Evolutionary conservation across 2,329 filamentous ascomycete species (phyloP), one percentile per base, ranked within the genome.

Genomic region (Helicocarpus griseus): DNA sequence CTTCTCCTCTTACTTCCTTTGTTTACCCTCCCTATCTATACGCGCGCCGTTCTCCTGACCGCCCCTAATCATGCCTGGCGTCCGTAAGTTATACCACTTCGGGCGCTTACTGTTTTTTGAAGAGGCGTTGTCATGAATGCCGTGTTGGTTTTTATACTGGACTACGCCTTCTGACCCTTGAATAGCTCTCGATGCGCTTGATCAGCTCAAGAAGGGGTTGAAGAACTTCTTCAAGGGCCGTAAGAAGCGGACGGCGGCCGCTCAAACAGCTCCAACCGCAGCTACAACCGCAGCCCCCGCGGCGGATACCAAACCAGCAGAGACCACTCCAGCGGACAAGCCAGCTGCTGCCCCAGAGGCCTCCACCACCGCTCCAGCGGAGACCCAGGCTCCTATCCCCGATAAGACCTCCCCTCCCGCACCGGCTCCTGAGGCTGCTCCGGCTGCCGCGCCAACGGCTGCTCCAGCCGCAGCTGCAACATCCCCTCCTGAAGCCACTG

Each of bases 131-230:
- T 14, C 36, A 29, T 40, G 8, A 28, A n/a, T 17, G 22, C 17
- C 26, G 22, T 5, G 24, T 35, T 49, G 9, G 1, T 1, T 3
- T 28, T 22, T 39, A 1, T 5, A n/a, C 26, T 39, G 24, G 24
- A 2, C 9, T 40, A 11, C 36, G 7, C 22, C 19, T 39, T 38
- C 35, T 51, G 17, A 26, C 38, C 13, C 26, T 43, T 14, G n/a
- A 31, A 48, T 43, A 67, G 64, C 64, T 38, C 63, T 61, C 49
- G 58, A 65, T 58, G 59, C 63, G 50, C 54, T 66, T 24, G 55
- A 63, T 21, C 60, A 65, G 55, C 43, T 68, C 54, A 68, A 68
- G 61, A 61, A 60, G 40, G 59, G 61, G 47, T 56, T 67, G 40
- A 68, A 64, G 50, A 53, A 54, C 36, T 57, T 68, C 48, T 64